These are phyloP conservation scores for Taiozyma sp. DNA, from an alignment of 1,139 yeast species.

Conservation along the genomic window DNA sequence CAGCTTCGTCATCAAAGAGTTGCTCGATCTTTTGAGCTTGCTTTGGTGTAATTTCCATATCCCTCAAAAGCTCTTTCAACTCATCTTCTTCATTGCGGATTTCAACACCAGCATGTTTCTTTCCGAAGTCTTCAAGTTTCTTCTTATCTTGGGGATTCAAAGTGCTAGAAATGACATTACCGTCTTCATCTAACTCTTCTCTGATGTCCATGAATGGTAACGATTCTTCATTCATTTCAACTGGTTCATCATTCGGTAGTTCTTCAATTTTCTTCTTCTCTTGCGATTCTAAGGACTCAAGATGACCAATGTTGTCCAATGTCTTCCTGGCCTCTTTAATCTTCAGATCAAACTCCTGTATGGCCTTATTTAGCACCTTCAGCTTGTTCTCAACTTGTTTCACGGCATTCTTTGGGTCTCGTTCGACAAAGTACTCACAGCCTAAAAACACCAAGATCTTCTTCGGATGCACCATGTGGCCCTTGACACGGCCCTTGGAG, in stretches of 20 bases:
- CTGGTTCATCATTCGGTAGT: slow-evolving; percentile 14
- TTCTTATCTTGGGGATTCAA: slow-evolving; percentile 28
- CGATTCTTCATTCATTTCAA: neutral
- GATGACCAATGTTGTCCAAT: slow-evolving; percentile 29
- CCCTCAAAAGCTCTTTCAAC: slow-evolving; percentile 14
- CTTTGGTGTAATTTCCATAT: slow-evolving; percentile 17
- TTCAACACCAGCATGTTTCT: slow-evolving; percentile 2
- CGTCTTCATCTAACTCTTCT: slow-evolving; percentile 83
- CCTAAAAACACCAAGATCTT: slow-evolving; percentile 48
- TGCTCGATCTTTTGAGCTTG: slow-evolving; percentile 6
- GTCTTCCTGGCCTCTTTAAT: slow-evolving; percentile 42
- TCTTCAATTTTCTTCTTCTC: slow-evolving; percentile 2
- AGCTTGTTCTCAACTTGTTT: slow-evolving; percentile 40
- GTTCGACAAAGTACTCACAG: slow-evolving; percentile 55
- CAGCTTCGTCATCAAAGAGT: slow-evolving; percentile 1
- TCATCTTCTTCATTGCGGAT: slow-evolving; percentile 12
- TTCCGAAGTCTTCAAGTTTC: slow-evolving; percentile 11
- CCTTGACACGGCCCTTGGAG: slow-evolving; percentile 29
- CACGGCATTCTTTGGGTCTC: slow-evolving; percentile 39
- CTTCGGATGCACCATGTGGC: slow-evolving; percentile 29
- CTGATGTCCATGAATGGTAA: slow-evolving; percentile 75
- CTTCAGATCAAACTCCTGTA: slow-evolving; percentile 36
- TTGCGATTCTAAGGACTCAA: slow-evolving; percentile 25
- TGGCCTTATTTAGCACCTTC: slow-evolving; percentile 32
- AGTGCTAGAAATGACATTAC: slow-evolving; percentile 46